Evolutionary conservation across 805 yeast species (phyloP).

Genomic region (Brettanomyces anomalus): DNA sequence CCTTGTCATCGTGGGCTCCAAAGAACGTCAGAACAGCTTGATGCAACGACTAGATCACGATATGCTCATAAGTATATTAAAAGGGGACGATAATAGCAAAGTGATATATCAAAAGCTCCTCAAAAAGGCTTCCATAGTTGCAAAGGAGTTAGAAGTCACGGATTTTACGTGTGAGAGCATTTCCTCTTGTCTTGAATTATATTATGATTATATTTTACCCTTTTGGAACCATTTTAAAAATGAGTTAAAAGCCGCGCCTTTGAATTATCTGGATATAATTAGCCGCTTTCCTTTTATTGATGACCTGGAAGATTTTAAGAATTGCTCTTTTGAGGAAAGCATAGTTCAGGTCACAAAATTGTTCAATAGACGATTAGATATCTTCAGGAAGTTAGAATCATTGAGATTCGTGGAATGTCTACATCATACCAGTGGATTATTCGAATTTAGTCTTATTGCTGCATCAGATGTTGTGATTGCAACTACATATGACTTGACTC

Average conservation of each 20-base stretch:
- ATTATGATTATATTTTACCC: slow-evolving; percentile 15
- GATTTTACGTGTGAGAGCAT: slow-evolving; percentile 12
- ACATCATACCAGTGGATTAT: neutral
- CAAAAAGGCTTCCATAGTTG: slow-evolving; percentile 22
- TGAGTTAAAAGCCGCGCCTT: slow-evolving; percentile 13
- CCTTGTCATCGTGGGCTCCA: slow-evolving; percentile 19
- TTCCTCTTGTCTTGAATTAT: slow-evolving; percentile 28
- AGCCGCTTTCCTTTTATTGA: too few relatives aligned
- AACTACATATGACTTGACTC: slow-evolving; percentile 6
- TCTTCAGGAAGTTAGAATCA: slow-evolving; percentile 6
- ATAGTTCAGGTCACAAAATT: neutral
- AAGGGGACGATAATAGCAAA: too few relatives aligned
- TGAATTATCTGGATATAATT: slow-evolving; percentile 12
- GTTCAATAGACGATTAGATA: slow-evolving; percentile 1
- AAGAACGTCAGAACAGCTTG: slow-evolving; percentile 4
- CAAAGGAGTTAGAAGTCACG: slow-evolving; percentile 18
- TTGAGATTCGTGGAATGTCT: slow-evolving; percentile 3
- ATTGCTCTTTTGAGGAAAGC: neutral
- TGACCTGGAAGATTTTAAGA: too few relatives aligned
- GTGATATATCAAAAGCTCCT: slow-evolving; percentile 9
- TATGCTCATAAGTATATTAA: too few relatives aligned
- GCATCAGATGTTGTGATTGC: slow-evolving; percentile 1
- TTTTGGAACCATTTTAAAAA: slow-evolving; percentile 17
- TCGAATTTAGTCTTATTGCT: neutral
- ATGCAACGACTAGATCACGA: neutral